Base-by-base conservation (phyloP, 441 rosid species). In the Erodium moschatum region DNA sequence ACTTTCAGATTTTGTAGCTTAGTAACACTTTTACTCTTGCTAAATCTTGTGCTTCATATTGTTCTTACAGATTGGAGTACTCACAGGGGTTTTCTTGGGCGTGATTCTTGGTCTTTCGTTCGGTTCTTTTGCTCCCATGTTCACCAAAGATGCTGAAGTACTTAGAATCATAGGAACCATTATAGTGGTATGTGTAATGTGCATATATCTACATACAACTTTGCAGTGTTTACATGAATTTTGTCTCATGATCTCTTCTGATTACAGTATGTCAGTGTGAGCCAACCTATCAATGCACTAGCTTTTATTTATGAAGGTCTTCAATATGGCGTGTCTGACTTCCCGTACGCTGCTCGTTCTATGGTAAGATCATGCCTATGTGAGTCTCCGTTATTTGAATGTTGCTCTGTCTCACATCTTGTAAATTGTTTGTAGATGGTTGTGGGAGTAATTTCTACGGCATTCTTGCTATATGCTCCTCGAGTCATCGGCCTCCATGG, bases 291-390 rank as follows among this genome's bases (percentile, higher is more conserved):
- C 42, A 93, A 89, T 73, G 93, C 97, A 20, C 75, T 91, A 35
- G 98, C 98, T 38, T 93, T 85, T 78, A 85, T 91, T 61, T 91
- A 89, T 74, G 98, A 91, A 71, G 98, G 98, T 68, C 95, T 93
- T 46, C 96, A 88, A 70, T 93, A 83, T 73, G 98, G 98, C 15
- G 89, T 91, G 78, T 93, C 96, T 0, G 98, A 93, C 82, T 93
- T 93, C 76, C 81, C 84, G 10, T 93, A 91, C 68, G 95, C 98
- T 69, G 98, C 98, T 42, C 60, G 68, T 50, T 89, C 98, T 40
- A 91, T 88, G 97, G 92, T 89, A 77, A 71, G 80, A 42, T 11
- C 13, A 42, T 42, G 13, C 48, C 0, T 9, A 10, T 1, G 13
- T n/a, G 10, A 67, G 27, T 66, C 62, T 33, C 24, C 8, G 40